phyloP scores from a whole-genome alignment of 495 filamentous ascomycete genomes.

The Aspergillus nidulans region DNA sequence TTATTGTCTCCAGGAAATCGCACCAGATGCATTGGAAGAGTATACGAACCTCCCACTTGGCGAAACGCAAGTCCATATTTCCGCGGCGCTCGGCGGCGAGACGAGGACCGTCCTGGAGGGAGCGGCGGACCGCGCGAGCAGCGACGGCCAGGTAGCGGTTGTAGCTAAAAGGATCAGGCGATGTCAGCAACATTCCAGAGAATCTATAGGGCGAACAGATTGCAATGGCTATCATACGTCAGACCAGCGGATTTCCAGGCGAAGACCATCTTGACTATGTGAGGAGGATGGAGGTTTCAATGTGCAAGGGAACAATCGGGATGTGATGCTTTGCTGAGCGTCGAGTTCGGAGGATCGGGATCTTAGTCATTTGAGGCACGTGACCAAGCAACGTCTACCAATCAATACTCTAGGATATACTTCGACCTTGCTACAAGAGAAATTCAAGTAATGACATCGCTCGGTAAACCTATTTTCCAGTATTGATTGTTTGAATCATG shows the following conservation, averaged over 20 bases:
- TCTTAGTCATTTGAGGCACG: conserved; percentile 31
- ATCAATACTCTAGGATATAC: background rate
- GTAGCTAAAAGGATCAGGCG: conserved; percentile 41
- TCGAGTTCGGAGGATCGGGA: conserved; percentile 44
- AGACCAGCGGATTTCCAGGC: conserved; percentile 98
- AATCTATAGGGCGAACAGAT: background rate
- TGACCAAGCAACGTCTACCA: background rate
- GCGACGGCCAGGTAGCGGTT: conserved; percentile 55
- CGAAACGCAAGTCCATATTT: conserved; percentile 83
- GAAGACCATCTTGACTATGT: conserved; percentile 80
- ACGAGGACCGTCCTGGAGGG: conserved; percentile 89
- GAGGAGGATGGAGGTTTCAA: conserved; percentile 23
- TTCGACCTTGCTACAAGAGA: background rate
- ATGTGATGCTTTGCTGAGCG: conserved; percentile 33
- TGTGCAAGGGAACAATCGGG: conserved; percentile 27
- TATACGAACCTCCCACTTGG: conserved; percentile 90
- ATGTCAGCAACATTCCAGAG: conserved; percentile 11
- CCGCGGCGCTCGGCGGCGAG: conserved; percentile 84
- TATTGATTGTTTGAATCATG: no score
- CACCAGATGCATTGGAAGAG: background rate
- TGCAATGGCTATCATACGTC: conserved; percentile 57
- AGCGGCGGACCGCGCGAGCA: conserved; percentile 64
- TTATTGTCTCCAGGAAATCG: conserved; percentile 12
- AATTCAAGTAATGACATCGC: no score
- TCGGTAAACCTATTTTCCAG: no score